Conservation (phyloP, 371 early-diverging fungal species). For the Dichotomocladium elegans region DNA sequence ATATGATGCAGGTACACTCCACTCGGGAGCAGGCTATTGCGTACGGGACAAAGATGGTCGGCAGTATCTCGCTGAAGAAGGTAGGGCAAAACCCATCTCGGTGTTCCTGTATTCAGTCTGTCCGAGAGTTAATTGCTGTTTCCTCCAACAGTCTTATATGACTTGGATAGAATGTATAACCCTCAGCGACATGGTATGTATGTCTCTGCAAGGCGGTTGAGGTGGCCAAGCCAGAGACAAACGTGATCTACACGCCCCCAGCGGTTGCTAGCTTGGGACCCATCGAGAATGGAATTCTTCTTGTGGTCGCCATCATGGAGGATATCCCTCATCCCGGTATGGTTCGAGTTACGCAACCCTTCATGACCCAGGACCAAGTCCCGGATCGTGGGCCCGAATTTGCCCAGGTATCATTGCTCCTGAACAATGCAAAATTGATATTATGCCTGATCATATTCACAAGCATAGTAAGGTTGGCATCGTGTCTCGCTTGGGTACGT, state of each 20-base stretch:
- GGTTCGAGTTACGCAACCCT: constrained; percentile 81
- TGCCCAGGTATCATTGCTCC: constrained; percentile 99
- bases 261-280: constrained; percentile 96
- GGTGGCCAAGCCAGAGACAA: constrained; percentile 89
- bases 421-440: constrained; percentile 97
- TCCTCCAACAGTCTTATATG: not conserved
- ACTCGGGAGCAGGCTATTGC: constrained; percentile 95
- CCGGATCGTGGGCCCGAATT: constrained; percentile 98
- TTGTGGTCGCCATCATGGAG: constrained; percentile 97
- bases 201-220: constrained; percentile 62
- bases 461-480: constrained; percentile 94
- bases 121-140: constrained; percentile 67
- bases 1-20: constrained; percentile 90
- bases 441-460: constrained; percentile 99
- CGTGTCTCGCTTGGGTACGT: constrained; percentile 97
- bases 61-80: constrained; percentile 96
- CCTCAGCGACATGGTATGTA: too few species aligned
- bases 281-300: constrained; percentile 94
- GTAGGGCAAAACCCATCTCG: constrained; percentile 91
- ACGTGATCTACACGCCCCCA: constrained; percentile 98
- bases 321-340: constrained; percentile 99
- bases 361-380: constrained; percentile 82
- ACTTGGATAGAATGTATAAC: not conserved
- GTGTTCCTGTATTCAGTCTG: constrained; percentile 93
- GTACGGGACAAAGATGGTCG: constrained; percentile 98